These are phyloP conservation scores for Porogramme epimiltina DNA, from an alignment of 1,284 basidiomycete genomes.

Conservation along the genomic window DNA sequence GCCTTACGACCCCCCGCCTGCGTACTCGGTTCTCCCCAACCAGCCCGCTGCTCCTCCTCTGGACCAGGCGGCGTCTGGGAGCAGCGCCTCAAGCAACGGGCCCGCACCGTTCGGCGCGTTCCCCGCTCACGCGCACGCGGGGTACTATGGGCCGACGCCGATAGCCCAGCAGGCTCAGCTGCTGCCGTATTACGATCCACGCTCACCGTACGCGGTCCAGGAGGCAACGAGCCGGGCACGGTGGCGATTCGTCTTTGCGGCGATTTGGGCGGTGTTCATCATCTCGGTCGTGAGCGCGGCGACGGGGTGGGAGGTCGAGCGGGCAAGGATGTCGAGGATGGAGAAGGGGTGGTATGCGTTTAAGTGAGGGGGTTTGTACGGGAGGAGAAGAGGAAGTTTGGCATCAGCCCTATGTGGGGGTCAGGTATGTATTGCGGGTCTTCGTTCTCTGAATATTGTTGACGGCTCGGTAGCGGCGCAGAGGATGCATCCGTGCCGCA, in stretches of 20 bases:
- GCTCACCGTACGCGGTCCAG: conserved; percentile 29
- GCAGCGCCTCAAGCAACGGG: conserved; percentile 13
- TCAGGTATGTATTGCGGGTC: too few relatives aligned
- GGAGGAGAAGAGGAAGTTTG: too few relatives aligned
- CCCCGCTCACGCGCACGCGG: conserved; percentile 8
- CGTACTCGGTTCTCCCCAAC: conserved; percentile 28
- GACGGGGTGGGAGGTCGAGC: conserved; percentile 28
- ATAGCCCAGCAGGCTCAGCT: conserved; percentile 31
- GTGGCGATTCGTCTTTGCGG: conserved; percentile 32
- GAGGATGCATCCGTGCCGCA: too few relatives aligned
- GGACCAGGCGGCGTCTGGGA: conserved; percentile 11
- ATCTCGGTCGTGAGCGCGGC: conserved; percentile 26
- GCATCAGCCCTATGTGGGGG: too few relatives aligned
- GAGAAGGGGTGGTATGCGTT: conserved; percentile 4
- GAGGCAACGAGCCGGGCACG: conserved; percentile 31
- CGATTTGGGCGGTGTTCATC: conserved; percentile 32
- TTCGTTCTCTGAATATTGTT: too few relatives aligned
- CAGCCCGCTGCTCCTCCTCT: conserved; percentile 3
- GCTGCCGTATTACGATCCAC: conserved; percentile 36
- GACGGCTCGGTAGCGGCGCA: too few relatives aligned
- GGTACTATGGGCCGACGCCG: conserved; percentile 32
- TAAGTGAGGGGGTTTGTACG: neutral
- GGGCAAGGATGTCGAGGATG: conserved; percentile 11
- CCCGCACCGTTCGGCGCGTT: conserved; percentile 15
- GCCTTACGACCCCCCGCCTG: conserved; percentile 30